Evolutionary conservation across 1,284 basidiomycete genomes (phyloP).

Genomic region (Malassezia cuniculi): DNA sequence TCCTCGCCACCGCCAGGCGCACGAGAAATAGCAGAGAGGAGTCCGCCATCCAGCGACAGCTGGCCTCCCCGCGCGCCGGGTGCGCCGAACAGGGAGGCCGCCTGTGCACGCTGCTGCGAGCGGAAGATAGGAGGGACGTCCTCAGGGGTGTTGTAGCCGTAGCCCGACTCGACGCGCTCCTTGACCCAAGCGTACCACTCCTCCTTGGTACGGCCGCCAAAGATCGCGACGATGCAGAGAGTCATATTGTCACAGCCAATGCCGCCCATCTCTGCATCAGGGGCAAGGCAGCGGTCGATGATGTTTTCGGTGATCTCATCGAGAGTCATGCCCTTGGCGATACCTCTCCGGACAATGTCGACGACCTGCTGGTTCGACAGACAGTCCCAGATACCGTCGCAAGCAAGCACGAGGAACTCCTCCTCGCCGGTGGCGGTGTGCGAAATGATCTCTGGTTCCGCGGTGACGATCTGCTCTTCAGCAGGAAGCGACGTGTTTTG

Average conservation of each 20-base stretch:
- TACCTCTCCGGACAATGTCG: constrained; percentile 70
- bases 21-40: constrained; percentile 36
- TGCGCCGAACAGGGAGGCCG: constrained; percentile 38
- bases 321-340: constrained; percentile 69
- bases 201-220: constrained; percentile 71
- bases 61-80: constrained; percentile 1
- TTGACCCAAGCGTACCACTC: constrained; percentile 89
- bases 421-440: constrained; percentile 71
- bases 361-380: constrained; percentile 82
- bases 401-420: constrained; percentile 89
- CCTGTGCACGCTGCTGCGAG: constrained; percentile 46
- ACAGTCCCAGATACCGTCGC: constrained; percentile 99
- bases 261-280: constrained; percentile 80
- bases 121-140: constrained; percentile 46
- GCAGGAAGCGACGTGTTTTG: constrained; percentile 68
- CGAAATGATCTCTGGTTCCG: constrained; percentile 76
- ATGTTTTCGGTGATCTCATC: constrained; percentile 73
- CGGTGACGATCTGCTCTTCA: constrained; percentile 88
- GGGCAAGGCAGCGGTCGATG: constrained; percentile 86
- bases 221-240: constrained; percentile 72
- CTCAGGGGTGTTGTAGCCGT: constrained; percentile 60
- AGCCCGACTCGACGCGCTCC: constrained; percentile 63
- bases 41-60: constrained; percentile 23
- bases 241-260: constrained; percentile 99
- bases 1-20: constrained; percentile 26